Percentiles rank a stretch among this genome's conserved stretches.
Evolutionary conservation across 2,329 filamentous ascomycete genomes (phyloP).

Genomic region (Cladorrhinum sp.): DNA sequence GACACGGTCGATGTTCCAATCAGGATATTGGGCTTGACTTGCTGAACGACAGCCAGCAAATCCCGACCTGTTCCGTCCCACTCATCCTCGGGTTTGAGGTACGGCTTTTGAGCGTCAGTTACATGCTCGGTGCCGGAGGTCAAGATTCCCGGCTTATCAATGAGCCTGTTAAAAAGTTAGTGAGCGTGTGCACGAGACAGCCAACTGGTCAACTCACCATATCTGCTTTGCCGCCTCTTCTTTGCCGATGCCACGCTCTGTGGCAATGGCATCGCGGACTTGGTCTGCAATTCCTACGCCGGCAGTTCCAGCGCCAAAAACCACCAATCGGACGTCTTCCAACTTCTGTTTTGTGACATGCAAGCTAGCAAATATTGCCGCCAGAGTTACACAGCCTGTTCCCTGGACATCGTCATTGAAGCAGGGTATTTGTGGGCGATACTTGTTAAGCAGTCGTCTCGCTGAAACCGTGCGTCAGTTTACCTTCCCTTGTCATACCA

Average conservation of each 20-base stretch:
- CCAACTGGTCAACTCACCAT: conserved; percentile 49
- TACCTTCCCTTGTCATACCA: background rate
- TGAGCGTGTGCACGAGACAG: background rate
- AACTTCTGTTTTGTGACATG: conserved; percentile 66
- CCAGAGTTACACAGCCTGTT: conserved; percentile 82
- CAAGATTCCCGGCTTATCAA: conserved; percentile 78
- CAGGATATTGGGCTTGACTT: conserved; percentile 74
- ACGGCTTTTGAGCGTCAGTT: conserved; percentile 65
- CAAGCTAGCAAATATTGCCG: conserved; percentile 73
- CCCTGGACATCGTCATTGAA: conserved; percentile 94
- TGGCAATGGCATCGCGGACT: conserved; percentile 72
- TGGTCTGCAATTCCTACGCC: conserved; percentile 86
- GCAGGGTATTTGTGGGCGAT: conserved; percentile 70
- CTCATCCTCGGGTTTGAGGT: conserved; percentile 60
- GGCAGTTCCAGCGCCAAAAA: conserved; percentile 79
- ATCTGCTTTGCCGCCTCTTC: conserved; percentile 78
- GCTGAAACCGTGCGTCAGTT: conserved; percentile 40
- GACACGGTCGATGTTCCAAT: conserved; percentile 82
- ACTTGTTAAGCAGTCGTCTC: conserved; percentile 70
- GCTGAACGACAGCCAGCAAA: conserved; percentile 64
- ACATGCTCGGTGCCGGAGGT: conserved; percentile 46
- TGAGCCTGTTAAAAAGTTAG: conserved; percentile 52
- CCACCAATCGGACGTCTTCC: conserved; percentile 64
- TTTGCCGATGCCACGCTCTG: conserved; percentile 62
- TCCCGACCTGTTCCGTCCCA: conserved; percentile 58